A percentile compares a stretch with the other conserved stretches of the same genome.
Conservation (phyloP, 2,329 filamentous ascomycete species). For the Xylariaceae sp. region DNA sequence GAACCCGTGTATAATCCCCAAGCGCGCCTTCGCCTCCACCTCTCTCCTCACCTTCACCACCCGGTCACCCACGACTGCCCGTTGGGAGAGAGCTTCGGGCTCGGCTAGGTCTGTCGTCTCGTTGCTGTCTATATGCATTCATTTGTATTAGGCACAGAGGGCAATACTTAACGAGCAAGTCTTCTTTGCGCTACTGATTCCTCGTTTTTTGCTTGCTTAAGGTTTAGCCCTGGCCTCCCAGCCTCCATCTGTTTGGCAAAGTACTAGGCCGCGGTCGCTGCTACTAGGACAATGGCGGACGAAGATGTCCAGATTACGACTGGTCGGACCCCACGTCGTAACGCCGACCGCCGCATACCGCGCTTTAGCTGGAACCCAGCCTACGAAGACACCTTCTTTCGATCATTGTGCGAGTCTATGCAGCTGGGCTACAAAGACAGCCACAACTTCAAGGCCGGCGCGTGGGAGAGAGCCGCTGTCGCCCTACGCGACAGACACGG, state of each 20-base stretch:
- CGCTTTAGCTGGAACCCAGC: conserved; percentile 58
- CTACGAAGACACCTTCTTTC: conserved; percentile 58
- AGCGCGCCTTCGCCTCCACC: not conserved
- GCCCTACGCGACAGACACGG: conserved; percentile 52
- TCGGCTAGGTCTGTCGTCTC: not conserved
- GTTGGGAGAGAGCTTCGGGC: not conserved
- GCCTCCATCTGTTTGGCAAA: not conserved
- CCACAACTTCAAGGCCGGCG: conserved; percentile 58
- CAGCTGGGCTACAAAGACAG: conserved; percentile 52
- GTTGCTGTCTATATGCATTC: not conserved
- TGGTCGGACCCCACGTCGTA: conserved; percentile 28
- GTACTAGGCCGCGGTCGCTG: not conserved
- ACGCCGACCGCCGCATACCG: conserved; percentile 37
- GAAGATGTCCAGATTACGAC: conserved; percentile 24
- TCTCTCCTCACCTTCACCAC: not conserved
- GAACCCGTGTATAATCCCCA: not conserved
- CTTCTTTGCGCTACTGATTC: no score
- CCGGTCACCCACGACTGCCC: not conserved
- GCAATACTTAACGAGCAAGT: no score
- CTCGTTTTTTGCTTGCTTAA: no score
- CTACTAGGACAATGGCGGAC: conserved; percentile 32
- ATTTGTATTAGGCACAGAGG: not conserved
- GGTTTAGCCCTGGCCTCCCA: not conserved
- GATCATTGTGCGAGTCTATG: conserved; percentile 57
- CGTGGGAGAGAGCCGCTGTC: conserved; percentile 54